These are phyloP conservation scores for Monosporozyma unispora DNA, from an alignment of 805 yeast genomes.

Conservation along the genomic window DNA sequence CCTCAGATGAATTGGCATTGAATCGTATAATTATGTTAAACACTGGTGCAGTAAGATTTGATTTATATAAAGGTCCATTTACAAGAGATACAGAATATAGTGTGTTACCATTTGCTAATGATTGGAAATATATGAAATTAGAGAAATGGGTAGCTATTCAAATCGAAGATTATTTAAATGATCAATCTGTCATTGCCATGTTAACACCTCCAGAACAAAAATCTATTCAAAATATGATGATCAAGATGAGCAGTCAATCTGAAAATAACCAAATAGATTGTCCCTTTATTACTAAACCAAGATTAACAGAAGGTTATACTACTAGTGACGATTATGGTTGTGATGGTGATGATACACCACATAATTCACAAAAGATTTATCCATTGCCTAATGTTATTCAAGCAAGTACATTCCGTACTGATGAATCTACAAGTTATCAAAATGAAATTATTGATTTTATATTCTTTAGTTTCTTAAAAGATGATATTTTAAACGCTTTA, in stretches of 20 bases:
- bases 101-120: slow-evolving; percentile 76
- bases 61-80: slow-evolving; percentile 74
- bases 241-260: no score
- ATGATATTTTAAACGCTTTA: slow-evolving; percentile 40
- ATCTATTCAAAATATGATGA: background rate
- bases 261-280: no score
- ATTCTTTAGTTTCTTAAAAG: slow-evolving; percentile 55
- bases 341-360: slow-evolving; percentile 80
- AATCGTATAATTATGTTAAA: slow-evolving; percentile 58
- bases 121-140: slow-evolving; percentile 61
- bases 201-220: slow-evolving; percentile 12
- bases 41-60: slow-evolving; percentile 84
- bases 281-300: slow-evolving; percentile 19
- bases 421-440: slow-evolving; percentile 8
- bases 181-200: slow-evolving; percentile 25
- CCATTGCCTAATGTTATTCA: slow-evolving; percentile 75
- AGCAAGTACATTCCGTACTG: slow-evolving; percentile 21
- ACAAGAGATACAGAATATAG: slow-evolving; percentile 72
- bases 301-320: slow-evolving; percentile 57
- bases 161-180: slow-evolving; percentile 50
- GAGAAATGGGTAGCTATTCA: slow-evolving; percentile 49
- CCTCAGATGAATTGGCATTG: slow-evolving; percentile 14
- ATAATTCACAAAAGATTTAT: slow-evolving; percentile 47
- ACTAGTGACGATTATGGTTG: slow-evolving; percentile 79
- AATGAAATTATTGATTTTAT: slow-evolving; percentile 50